Evolutionary conservation across 768 basidiomycete species (phyloP).

Genomic region (Leucosporidium yakuticum): DNA sequence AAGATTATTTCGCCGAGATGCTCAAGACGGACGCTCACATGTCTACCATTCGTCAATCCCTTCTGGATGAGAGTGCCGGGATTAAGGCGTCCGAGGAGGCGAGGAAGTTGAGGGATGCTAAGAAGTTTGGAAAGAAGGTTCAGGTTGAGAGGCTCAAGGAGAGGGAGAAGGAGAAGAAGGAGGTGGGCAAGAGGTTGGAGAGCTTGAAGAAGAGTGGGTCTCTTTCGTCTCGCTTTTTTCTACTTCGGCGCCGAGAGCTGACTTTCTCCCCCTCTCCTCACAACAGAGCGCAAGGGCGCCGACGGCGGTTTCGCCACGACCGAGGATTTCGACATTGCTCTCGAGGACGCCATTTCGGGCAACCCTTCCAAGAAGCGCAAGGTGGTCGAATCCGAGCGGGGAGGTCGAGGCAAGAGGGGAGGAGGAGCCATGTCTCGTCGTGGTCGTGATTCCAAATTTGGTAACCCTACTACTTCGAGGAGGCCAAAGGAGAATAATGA

Average conservation of each 20-base stretch:
- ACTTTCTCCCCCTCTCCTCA: not conserved
- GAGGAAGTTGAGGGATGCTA: slow-evolving; percentile 82
- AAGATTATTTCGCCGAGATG: slow-evolving; percentile 98
- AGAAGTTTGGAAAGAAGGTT: slow-evolving; percentile 98
- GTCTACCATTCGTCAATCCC: slow-evolving; percentile 85
- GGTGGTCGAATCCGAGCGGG: slow-evolving; percentile 31
- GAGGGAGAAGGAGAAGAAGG: slow-evolving; percentile 80
- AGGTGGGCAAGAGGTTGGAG: slow-evolving; percentile 62
- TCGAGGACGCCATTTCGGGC: slow-evolving; percentile 81
- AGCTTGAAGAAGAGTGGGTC: slow-evolving; percentile 66
- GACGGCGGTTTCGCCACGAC: slow-evolving; percentile 55
- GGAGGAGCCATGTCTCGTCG: slow-evolving; percentile 1
- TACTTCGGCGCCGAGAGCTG: too few species aligned
- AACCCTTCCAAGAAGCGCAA: slow-evolving; percentile 58
- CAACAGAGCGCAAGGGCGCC: slow-evolving; percentile 73
- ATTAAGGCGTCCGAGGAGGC: slow-evolving; percentile 92
- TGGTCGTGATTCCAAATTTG: slow-evolving; percentile 4
- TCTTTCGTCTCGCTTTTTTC: not conserved
- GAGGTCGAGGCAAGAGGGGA: slow-evolving; percentile 9
- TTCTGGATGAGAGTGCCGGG: slow-evolving; percentile 77
- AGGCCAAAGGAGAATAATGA: slow-evolving; percentile 14
- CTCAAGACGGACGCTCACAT: slow-evolving; percentile 95
- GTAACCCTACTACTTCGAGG: slow-evolving; percentile 3
- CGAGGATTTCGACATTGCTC: slow-evolving; percentile 76
- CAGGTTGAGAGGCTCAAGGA: slow-evolving; percentile 91